Base-by-base conservation (phyloP, 352 stramenopile genomes). In the Pythium sukuiense region DNA sequence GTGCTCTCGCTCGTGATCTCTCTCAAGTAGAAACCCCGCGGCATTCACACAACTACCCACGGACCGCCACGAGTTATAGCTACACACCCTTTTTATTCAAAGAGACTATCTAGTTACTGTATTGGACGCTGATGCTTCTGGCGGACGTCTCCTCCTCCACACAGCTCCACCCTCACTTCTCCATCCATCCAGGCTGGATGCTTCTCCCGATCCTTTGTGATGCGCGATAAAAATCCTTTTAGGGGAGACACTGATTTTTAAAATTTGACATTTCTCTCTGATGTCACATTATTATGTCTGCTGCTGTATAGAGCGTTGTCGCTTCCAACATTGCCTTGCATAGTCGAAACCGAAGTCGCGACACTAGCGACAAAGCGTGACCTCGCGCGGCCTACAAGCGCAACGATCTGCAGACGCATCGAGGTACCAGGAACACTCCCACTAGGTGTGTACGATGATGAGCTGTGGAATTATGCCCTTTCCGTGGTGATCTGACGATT, bases 221-320 rank as follows among this genome's bases (percentile, higher is more conserved):
- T 18, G 13, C 26, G 41, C 13, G 41, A 3, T 24, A 7, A 26
- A 26, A 26, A 49, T 7, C 41, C 4, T 24, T 13, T 46, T 46
- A 46, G 12, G 39, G 16, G 2, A 3, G n/a, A 49, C 27, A 26
- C 41, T 49, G 41, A 55, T 35, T 35, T 35, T 6, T 55, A 24
- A 55, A 55, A 61, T 61, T 53, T 29, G 20, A 55, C 53, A 8
- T 50, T 67, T 61, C 41, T 35, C 53, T 61, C 27, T 24, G 16
- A 11, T 5, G 20, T 29, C 13, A 24, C 50, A 50, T 62, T 67
- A 29, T 55, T 67, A 7, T 72, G 65, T 72, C 65, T 37, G 53
- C n/a, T 46, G 32, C 33, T 26, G 65, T 66, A 54, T 12, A 54
- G 1, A 6, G 1, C 16, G 16, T 12, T 32, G 13, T 26, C 39